Percentiles rank a stretch among this genome's conserved stretches.
Conservation (phyloP, 768 basidiomycete species). For the Trametes punicea region DNA sequence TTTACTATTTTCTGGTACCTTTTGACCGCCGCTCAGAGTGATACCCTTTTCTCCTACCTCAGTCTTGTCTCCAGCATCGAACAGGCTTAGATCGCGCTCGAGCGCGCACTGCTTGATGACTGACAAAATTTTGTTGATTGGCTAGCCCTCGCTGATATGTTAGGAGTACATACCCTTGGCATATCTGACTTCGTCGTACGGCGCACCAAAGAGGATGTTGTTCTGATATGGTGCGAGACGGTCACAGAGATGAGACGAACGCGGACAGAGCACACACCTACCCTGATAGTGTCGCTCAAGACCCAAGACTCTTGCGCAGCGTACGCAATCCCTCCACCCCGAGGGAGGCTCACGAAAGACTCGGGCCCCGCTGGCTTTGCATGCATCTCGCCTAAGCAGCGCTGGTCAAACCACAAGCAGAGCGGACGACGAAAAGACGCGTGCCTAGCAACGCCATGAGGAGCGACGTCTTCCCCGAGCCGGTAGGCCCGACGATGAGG, state of each 20-base stretch:
- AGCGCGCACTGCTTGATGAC: constrained; percentile 40
- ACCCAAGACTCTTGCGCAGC: constrained; percentile 86
- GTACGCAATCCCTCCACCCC: constrained; percentile 67
- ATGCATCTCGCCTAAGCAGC: constrained; percentile 54
- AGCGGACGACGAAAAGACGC: background rate
- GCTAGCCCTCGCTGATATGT: background rate
- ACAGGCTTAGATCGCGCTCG: constrained; percentile 43
- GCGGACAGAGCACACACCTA: constrained; percentile 18
- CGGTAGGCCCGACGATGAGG: constrained; percentile 54
- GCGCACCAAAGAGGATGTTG: constrained; percentile 48
- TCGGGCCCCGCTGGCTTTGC: constrained; percentile 46
- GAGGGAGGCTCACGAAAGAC: constrained; percentile 69
- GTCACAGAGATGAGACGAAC: background rate
- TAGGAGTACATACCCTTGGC: constrained; percentile 29
- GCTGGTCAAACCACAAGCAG: background rate
- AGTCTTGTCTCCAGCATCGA: constrained; percentile 48
- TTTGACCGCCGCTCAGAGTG: constrained; percentile 47
- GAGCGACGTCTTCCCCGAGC: constrained; percentile 56
- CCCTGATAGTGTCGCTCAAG: constrained; percentile 70
- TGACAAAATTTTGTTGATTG: background rate
- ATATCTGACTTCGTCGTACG: constrained; percentile 44
- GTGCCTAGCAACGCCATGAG: constrained; percentile 27
- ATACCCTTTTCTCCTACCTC: constrained; percentile 60
- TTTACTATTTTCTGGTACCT: constrained; percentile 24
- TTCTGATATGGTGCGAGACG: constrained; percentile 25